Evolutionary conservation across 139 green algal genomes (phyloP), one percentile per base, ranked within the genome.

Genomic region (Chlorella ohadii): DNA sequence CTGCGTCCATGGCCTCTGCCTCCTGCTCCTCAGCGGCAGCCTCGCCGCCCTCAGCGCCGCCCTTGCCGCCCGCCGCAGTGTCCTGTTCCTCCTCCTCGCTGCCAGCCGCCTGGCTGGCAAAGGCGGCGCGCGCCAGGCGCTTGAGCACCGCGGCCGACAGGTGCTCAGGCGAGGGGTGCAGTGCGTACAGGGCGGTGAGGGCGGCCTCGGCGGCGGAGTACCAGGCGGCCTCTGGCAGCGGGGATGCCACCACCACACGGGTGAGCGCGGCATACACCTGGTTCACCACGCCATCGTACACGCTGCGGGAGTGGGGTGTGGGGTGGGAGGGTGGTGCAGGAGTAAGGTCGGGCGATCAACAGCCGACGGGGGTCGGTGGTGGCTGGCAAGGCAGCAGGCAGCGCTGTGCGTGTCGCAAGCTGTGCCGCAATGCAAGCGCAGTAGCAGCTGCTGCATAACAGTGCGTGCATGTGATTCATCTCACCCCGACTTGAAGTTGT

Each of bases 101-200:
- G 15, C 12, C 51, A 13, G 11, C 51, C 27, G 71, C 70, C 7
- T 65, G 38, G 72, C 74, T 64, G 31, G 55, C 34, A n/a, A 90
- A 84, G 17, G 87, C 85, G 1, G 22, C 33, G 31, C 41, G 75
- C 20, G 88, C 92, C 86, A 92, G 64, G 17, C 61, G 70, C 56
- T 85, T 70, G 72, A 98, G 70, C 9, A 96, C 72, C 6, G 83
- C 87, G 4, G 68, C 87, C 15, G 57, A 67, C 47, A 96, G 68
- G 56, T 59, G 78, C 78, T 96, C 90, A 0, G 96, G 96, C 0
- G 88, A 38, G 1, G 92, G 94, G 85, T 97, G 93, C 83, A 99
- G 87, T 5, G 82, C 71, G 85, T 98, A 98, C 12, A 99, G 25
- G 0, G 96, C 94, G 16, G 41, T 82, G 0, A 98, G 66, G 7